These are phyloP conservation scores for Jamesozyma jinghongensis DNA, from an alignment of 805 yeast genomes.

Conservation along the genomic window DNA sequence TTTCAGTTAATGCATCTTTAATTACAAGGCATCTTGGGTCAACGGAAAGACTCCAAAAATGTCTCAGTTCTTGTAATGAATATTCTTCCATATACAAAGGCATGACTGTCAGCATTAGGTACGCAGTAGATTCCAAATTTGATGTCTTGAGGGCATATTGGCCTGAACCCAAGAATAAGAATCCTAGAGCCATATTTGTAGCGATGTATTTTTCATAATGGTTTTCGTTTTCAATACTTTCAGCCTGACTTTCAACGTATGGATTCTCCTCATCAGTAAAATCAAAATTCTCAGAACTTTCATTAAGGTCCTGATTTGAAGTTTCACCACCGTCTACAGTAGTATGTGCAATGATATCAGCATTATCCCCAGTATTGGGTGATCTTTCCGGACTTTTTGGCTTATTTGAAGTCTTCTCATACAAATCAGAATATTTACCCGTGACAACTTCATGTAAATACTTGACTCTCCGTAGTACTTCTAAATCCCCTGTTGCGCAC, in stretches of 20 bases:
- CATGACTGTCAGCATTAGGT: conserved; percentile 60
- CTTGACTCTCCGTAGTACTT: conserved; percentile 62
- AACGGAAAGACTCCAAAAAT: conserved; percentile 82
- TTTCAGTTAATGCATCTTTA: conserved; percentile 55
- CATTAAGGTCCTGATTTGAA: neutral
- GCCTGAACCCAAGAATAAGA: conserved; percentile 85
- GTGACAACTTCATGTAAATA: conserved; percentile 52
- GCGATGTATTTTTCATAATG: conserved; percentile 69
- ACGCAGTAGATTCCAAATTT: conserved; percentile 33
- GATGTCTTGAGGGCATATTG: conserved; percentile 70
- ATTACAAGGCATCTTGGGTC: conserved; percentile 74
- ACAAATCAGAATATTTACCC: conserved; percentile 27
- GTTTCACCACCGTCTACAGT: neutral
- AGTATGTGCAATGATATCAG: neutral
- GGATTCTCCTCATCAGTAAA: too few species aligned
- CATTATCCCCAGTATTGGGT: too few species aligned
- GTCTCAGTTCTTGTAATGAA: conserved; percentile 76
- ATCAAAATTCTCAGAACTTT: neutral
- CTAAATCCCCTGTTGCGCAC: conserved; percentile 89
- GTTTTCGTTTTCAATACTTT: conserved; percentile 24
- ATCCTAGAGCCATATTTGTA: conserved; percentile 73
- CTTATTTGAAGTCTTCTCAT: conserved; percentile 2
- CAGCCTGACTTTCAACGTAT: conserved; percentile 5
- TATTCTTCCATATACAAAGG: conserved; percentile 40
- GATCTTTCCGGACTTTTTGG: too few species aligned